Percentiles rank a stretch among this genome's conserved stretches.
phyloP scores from a whole-genome alignment of 2,329 filamentous ascomycete species.

The Blumeria hordei region DNA sequence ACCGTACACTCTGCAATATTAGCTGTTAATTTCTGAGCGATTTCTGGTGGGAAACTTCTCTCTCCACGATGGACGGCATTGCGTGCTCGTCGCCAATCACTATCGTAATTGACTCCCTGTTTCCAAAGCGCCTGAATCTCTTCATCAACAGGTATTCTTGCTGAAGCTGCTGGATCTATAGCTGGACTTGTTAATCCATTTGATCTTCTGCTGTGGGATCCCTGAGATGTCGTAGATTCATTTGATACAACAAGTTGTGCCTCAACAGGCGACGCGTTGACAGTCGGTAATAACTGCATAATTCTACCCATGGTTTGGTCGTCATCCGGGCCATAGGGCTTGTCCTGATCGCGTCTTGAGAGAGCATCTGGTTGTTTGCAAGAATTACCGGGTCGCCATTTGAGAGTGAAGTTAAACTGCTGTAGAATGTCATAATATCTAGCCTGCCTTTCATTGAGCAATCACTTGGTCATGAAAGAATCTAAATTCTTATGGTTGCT shows the following conservation, averaged over 20 bases:
- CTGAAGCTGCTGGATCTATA: too few relatives aligned
- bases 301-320: background rate
- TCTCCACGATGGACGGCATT: background rate
- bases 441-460: background rate
- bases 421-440: background rate
- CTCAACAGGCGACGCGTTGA: background rate
- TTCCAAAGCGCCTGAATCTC: background rate
- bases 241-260: too few relatives aligned
- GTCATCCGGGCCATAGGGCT: background rate
- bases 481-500: too few relatives aligned
- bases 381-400: background rate
- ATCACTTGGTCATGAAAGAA: background rate
- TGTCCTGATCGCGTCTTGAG: background rate
- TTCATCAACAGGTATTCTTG: background rate
- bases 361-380: background rate
- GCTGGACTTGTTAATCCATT: too few relatives aligned
- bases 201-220: background rate
- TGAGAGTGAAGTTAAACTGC: background rate
- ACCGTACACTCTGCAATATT: too few relatives aligned
- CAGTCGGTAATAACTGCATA: background rate
- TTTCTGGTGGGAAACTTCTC: too few relatives aligned
- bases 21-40: too few relatives aligned
- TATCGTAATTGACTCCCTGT: background rate
- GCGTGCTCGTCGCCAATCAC: background rate
- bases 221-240: too few relatives aligned